A percentile compares a stretch with the other conserved stretches of the same genome.
phyloP scores from a whole-genome alignment of 441 rosid genomes.

The Brassica hybrid region DNA sequence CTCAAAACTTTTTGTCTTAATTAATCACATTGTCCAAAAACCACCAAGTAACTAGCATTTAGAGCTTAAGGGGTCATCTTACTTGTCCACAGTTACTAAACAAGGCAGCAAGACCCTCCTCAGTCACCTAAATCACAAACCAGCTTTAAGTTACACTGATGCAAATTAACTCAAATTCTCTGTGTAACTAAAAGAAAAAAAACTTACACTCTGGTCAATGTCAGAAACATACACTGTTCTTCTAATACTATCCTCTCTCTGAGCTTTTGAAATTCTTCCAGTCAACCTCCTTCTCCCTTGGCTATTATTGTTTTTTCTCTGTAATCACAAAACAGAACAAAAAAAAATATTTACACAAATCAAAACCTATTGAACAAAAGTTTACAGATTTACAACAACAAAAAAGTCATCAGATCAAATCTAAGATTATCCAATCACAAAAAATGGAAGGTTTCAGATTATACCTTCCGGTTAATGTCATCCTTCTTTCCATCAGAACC shows the following conservation, averaged over 20 bases:
- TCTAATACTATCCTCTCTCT: constrained; percentile 67
- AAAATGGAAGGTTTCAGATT: not conserved
- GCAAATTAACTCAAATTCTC: not conserved
- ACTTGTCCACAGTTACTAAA: constrained; percentile 72
- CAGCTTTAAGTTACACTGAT: constrained; percentile 18
- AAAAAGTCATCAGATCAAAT: constrained; percentile 7
- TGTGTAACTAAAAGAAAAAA: not conserved
- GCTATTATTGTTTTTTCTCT: constrained; percentile 61
- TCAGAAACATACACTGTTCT: constrained; percentile 80
- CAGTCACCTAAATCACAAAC: constrained; percentile 57
- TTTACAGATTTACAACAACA: not conserved
- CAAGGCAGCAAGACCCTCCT: constrained; percentile 71
- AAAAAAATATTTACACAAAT: not conserved
- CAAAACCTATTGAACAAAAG: not conserved
- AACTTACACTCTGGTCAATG: constrained; percentile 75
- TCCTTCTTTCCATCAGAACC: constrained; percentile 40
- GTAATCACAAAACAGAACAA: constrained; percentile 10
- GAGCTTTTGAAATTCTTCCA: constrained; percentile 65
- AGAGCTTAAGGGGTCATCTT: constrained; percentile 38
- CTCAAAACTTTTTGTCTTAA: not conserved
- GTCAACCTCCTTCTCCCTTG: constrained; percentile 56
- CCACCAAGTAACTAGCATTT: not conserved
- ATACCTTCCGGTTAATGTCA: constrained; percentile 41
- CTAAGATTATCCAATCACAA: not conserved
- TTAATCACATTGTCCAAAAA: constrained; percentile 7